phyloP scores from a whole-genome alignment of 179 eudicot species.

The Sideroxylon spinosum region DNA sequence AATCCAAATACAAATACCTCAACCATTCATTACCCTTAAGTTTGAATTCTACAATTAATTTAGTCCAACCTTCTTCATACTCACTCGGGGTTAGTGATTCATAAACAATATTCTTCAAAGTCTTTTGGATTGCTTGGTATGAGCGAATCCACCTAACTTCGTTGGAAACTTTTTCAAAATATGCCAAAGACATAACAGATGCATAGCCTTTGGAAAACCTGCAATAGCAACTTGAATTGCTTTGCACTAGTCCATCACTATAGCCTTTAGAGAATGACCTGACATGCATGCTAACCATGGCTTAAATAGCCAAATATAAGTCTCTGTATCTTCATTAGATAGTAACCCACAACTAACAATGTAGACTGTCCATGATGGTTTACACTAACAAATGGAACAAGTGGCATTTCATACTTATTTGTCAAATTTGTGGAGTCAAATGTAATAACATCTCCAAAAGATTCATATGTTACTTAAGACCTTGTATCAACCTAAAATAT shows the following conservation, averaged over 20 bases:
- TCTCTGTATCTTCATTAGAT: conserved; percentile 5
- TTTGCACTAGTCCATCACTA: neutral
- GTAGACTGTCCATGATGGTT: conserved; percentile 12
- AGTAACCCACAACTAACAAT: conserved; percentile 14
- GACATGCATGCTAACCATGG: neutral
- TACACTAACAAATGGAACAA: conserved; percentile 4
- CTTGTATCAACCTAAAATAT: conserved; percentile 15
- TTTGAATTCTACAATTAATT: neutral
- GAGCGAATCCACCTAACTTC: neutral
- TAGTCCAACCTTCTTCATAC: neutral
- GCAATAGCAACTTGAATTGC: conserved; percentile 1
- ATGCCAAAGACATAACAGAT: conserved; percentile 1
- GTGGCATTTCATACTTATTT: conserved; percentile 6
- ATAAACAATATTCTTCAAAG: neutral
- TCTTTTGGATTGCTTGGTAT: neutral
- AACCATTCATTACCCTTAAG: neutral
- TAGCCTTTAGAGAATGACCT: neutral
- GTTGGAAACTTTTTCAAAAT: conserved; percentile 1
- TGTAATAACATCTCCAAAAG: neutral
- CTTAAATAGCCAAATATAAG: conserved; percentile 12
- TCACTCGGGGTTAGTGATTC: neutral
- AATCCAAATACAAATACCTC: neutral
- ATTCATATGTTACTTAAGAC: neutral
- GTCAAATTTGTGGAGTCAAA: neutral
- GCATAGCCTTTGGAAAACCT: neutral